Percentiles rank a stretch among this genome's conserved stretches.
Conservation (phyloP, 2,329 filamentous ascomycete species). For the Incumbomyces delicatus region DNA sequence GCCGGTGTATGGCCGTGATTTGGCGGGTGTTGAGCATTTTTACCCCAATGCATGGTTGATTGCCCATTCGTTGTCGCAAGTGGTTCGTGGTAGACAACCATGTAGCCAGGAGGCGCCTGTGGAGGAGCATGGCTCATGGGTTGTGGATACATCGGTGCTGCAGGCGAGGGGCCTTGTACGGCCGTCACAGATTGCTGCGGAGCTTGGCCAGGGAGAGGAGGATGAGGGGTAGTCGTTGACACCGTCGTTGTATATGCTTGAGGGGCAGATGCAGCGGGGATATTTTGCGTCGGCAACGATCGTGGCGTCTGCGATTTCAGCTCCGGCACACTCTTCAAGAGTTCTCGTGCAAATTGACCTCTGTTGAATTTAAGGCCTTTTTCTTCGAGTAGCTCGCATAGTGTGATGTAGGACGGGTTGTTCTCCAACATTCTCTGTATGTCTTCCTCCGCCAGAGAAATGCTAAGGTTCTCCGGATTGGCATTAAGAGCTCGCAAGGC, state of each 20-base stretch:
- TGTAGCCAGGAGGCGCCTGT: not conserved
- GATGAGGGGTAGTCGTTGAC: not conserved
- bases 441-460: conserved; percentile 29
- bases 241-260: not conserved
- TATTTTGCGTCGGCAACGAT: not conserved
- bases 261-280: not conserved
- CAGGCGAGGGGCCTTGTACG: not conserved
- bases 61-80: not conserved
- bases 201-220: too few relatives aligned
- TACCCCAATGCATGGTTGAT: not conserved
- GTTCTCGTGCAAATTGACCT: conserved; percentile 42
- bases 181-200: too few relatives aligned
- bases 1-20: not conserved
- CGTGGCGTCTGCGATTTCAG: conserved; percentile 8
- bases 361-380: conserved; percentile 42
- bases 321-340: conserved; percentile 29
- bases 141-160: not conserved
- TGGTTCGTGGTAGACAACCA: not conserved
- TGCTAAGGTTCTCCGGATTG: conserved; percentile 32
- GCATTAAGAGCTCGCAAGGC: conserved; percentile 39
- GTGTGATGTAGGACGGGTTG: conserved; percentile 46
- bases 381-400: conserved; percentile 45
- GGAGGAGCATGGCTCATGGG: not conserved
- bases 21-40: not conserved
- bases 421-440: conserved; percentile 40